Evolutionary conservation across 164 flowering plant genomes (phyloP), one percentile per base, ranked within the genome.

Genomic region (Cinnamomum chago): DNA sequence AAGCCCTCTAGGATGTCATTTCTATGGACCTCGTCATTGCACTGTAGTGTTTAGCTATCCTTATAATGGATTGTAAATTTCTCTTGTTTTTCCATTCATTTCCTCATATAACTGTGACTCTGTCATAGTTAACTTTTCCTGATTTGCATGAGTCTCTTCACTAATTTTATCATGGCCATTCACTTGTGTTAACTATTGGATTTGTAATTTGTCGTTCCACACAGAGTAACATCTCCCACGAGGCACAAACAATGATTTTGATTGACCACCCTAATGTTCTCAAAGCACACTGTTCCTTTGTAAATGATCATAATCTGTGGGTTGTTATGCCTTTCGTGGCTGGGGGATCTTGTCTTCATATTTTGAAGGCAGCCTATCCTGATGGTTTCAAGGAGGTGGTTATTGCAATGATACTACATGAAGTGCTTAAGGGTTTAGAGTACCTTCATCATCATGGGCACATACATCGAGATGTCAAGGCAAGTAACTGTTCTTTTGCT

Each of bases 401-500:
- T n/a, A 92, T 95, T 70, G 97, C 98, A 33, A 93, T 97, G 2
- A 74, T 95, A 28, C 79, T 93, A 62, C 89, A 89, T 13, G 98
- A 95, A 80, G 88, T 83, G 6, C 79, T 95, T 75, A 95, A 95
- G 84, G 99, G 94, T 64, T 81, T 95, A 69, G 96, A 90, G 65
- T 95, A 95, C 84, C 96, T 95, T 82, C 99, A 93, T 79, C 86
- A 88, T 62, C 95, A 90, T 78, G 99, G 99, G 0, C 95, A 89
- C 82, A 95, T 95, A 70, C 99, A 95, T 80, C 88, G 99, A 65
- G 99, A 95, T 86, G 92, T 95, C 58, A 95, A 95, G 84, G 98
- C 90, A 68, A 85, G 87, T 70, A 13, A 12, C n/a, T 17, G 68
- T 58, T 24, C 15, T 9, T 62, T 62, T 55, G 60, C 60, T 15